phyloP scores from a whole-genome alignment of 2,329 filamentous ascomycete species.

The Tolypocladium album region DNA sequence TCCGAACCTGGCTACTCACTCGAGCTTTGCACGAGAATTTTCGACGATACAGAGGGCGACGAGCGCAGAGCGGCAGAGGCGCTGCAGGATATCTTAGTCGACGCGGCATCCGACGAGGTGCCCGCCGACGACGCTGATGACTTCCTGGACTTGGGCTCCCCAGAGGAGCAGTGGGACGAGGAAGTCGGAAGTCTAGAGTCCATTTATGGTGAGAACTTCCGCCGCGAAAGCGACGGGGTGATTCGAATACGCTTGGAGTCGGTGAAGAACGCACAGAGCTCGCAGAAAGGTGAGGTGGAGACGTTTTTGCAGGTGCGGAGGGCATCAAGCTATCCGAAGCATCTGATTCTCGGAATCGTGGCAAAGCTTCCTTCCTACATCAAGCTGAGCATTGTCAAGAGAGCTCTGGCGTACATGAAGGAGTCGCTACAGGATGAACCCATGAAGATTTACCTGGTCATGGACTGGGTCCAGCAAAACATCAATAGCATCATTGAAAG shows the following conservation, averaged over 20 bases:
- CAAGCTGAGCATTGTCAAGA: conserved; percentile 75
- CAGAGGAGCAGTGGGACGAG: conserved; percentile 67
- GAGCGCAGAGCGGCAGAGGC: conserved; percentile 68
- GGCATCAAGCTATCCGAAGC: conserved; percentile 62
- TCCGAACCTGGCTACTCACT: conserved; percentile 73
- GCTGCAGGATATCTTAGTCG: conserved; percentile 50
- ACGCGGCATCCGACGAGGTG: conserved; percentile 4
- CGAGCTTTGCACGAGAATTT: conserved; percentile 70
- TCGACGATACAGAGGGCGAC: conserved; percentile 59
- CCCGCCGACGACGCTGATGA: conserved; percentile 20
- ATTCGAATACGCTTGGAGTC: conserved; percentile 60
- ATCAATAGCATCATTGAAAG: conserved; percentile 73
- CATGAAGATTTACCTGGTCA: conserved; percentile 78
- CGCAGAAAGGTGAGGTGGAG: conserved; percentile 37
- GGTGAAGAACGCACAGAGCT: conserved; percentile 42
- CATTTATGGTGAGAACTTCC: conserved; percentile 70
- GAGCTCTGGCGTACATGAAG: conserved; percentile 60
- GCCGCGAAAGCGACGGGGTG: conserved; percentile 45
- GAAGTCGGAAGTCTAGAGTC: conserved; percentile 77
- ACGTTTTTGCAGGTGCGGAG: conserved; percentile 56
- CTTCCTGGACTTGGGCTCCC: conserved; percentile 36
- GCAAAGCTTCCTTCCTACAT: conserved; percentile 81
- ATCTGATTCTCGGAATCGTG: conserved; percentile 57
- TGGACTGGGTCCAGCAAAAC: conserved; percentile 85
- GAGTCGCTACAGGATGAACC: conserved; percentile 68